These are phyloP conservation scores for Baorangia bicolor DNA, from an alignment of 768 basidiomycete species.

Conservation along the genomic window DNA sequence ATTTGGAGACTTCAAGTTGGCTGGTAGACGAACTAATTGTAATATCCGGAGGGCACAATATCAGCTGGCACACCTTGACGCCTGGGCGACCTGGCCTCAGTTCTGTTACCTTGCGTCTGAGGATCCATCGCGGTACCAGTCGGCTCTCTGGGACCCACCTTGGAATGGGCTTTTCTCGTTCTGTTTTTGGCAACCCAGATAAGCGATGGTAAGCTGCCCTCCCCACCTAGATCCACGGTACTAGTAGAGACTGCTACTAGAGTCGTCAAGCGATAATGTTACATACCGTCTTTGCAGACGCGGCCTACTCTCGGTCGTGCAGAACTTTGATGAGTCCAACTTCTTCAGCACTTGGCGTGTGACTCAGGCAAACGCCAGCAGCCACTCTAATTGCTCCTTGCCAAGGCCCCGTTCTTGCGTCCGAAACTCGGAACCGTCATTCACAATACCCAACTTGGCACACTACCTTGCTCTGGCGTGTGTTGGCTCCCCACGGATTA, in stretches of 20 bases:
- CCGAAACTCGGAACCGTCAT: background rate
- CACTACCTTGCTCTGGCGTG: background rate
- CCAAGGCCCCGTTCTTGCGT: background rate
- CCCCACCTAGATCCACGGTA: no score
- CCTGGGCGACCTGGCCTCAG: background rate
- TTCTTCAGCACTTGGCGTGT: background rate
- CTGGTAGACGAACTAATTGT: slow-evolving; percentile 15
- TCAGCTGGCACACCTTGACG: slow-evolving; percentile 6
- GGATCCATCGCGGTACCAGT: background rate
- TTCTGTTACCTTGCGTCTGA: background rate
- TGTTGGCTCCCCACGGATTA: background rate
- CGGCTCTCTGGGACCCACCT: no score
- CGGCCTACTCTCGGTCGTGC: background rate
- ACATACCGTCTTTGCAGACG: no score
- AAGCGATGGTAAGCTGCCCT: no score
- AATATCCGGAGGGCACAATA: slow-evolving; percentile 17
- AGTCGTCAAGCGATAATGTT: no score
- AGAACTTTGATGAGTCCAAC: background rate
- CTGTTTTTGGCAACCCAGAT: no score
- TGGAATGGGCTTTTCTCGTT: no score
- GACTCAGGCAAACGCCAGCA: background rate
- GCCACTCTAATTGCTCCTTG: background rate
- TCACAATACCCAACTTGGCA: background rate
- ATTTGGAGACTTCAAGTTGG: slow-evolving; percentile 12
- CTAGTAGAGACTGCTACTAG: no score